Evolutionary conservation across 306 rosid species (phyloP).

Genomic region (Dicorynia guianensis): DNA sequence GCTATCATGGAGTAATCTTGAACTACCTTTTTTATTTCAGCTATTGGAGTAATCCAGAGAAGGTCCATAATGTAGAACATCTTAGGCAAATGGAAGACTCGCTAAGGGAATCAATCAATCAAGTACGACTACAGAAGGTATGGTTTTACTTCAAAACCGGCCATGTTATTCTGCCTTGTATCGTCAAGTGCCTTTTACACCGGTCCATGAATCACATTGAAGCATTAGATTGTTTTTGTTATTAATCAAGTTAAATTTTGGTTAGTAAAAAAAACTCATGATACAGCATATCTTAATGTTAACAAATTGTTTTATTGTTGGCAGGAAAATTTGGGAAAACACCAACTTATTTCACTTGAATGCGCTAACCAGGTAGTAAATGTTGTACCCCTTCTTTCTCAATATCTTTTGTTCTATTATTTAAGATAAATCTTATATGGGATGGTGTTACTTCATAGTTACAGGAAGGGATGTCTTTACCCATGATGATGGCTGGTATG

Average conservation of each 20-base stretch:
- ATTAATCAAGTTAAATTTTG: not conserved
- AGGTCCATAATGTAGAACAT: constrained; percentile 62
- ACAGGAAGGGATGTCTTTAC: constrained; percentile 64
- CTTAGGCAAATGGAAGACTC: constrained; percentile 75
- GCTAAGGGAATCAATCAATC: constrained; percentile 65
- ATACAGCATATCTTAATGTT: constrained; percentile 16
- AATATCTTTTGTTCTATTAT: not conserved
- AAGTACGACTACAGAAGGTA: constrained; percentile 63
- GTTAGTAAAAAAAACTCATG: not conserved
- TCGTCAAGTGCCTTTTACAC: constrained; percentile 8
- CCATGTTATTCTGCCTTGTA: constrained; percentile 11
- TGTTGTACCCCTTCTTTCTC: constrained; percentile 10
- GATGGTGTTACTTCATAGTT: constrained; percentile 48
- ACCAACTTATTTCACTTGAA: constrained; percentile 57
- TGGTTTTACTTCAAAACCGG: constrained; percentile 20
- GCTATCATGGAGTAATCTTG: constrained; percentile 34
- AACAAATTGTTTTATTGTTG: constrained; percentile 28
- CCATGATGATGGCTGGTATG: constrained; percentile 59
- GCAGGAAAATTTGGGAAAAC: constrained; percentile 71
- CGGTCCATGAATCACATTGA: not conserved
- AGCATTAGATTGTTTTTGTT: not conserved
- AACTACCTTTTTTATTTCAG: constrained; percentile 50
- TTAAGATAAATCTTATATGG: constrained; percentile 32
- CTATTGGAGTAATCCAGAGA: constrained; percentile 69
- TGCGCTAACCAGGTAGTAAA: constrained; percentile 65